Percentiles rank a stretch among this genome's conserved stretches.
Conservation (phyloP, 116 monocot genomes). For the Posidonia oceanica region DNA sequence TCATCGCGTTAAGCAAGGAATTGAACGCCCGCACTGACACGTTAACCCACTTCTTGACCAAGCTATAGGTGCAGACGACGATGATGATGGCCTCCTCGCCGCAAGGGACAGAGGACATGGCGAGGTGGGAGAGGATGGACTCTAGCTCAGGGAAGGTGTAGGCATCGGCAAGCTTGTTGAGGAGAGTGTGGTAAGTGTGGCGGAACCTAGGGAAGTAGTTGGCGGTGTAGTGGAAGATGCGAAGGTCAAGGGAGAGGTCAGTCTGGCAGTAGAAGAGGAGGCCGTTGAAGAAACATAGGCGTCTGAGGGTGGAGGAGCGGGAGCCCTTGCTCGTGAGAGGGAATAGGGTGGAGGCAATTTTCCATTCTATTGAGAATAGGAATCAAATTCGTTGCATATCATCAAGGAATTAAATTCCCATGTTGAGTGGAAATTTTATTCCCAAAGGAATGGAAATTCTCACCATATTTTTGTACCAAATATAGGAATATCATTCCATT, state of each 20-base stretch:
- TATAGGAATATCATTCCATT: too few relatives aligned
- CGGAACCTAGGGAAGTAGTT: slow-evolving; percentile 37
- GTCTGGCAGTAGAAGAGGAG: slow-evolving; percentile 27
- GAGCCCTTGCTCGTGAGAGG: too few relatives aligned
- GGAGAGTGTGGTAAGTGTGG: slow-evolving; percentile 46
- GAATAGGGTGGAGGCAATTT: too few relatives aligned
- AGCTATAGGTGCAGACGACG: slow-evolving; percentile 45
- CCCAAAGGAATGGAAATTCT: too few relatives aligned
- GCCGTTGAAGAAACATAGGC: neutral
- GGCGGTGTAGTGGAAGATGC: slow-evolving; percentile 46
- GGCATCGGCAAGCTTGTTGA: slow-evolving; percentile 35
- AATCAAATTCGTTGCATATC: too few relatives aligned
- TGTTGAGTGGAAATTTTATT: too few relatives aligned
- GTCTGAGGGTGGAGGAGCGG: too few relatives aligned
- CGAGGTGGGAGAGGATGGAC: slow-evolving; percentile 33
- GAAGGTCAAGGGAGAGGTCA: slow-evolving; percentile 25
- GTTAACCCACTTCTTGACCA: slow-evolving; percentile 33
- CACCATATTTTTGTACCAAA: too few relatives aligned
- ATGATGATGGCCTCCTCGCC: slow-evolving; percentile 53
- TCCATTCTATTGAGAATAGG: too few relatives aligned
- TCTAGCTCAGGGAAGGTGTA: slow-evolving; percentile 32
- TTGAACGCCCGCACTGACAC: slow-evolving; percentile 64
- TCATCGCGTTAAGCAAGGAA: slow-evolving; percentile 66
- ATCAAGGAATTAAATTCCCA: too few relatives aligned
- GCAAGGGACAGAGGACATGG: slow-evolving; percentile 21